Percentiles rank a stretch among this genome's conserved stretches.
phyloP scores from a whole-genome alignment of 345 rosid genomes.

The Angophora floribunda region DNA sequence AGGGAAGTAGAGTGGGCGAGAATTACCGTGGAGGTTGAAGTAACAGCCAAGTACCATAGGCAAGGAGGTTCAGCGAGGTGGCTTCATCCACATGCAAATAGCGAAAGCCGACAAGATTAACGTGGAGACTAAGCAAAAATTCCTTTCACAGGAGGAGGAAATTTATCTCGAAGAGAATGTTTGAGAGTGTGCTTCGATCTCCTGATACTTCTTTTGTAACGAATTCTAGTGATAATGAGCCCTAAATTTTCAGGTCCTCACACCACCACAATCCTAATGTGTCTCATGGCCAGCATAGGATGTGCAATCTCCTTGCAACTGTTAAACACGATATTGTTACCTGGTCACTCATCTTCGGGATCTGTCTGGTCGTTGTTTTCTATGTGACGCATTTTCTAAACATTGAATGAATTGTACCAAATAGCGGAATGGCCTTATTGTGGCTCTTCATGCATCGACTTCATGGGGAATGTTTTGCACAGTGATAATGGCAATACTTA shows the following conservation, averaged over 20 bases:
- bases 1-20: conserved; percentile 19
- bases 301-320: conserved; percentile 39
- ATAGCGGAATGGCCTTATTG: not conserved
- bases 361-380: conserved; percentile 46
- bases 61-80: not conserved
- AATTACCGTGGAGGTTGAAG: not conserved
- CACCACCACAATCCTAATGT: conserved; percentile 61
- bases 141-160: not conserved
- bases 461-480: not conserved
- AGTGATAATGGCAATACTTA: not conserved
- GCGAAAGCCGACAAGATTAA: not conserved
- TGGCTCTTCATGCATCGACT: not conserved
- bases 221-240: conserved; percentile 41
- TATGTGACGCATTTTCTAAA: conserved; percentile 37
- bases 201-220: not conserved
- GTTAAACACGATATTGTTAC: conserved; percentile 26
- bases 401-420: not conserved
- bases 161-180: not conserved
- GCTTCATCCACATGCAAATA: not conserved
- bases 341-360: not conserved
- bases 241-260: conserved; percentile 60
- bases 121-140: conserved; percentile 12
- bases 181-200: not conserved
- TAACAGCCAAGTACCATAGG: not conserved
- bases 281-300: conserved; percentile 62